Base-by-base conservation (phyloP, 2,329 filamentous ascomycete genomes). In the Venturia oleaginea region DNA sequence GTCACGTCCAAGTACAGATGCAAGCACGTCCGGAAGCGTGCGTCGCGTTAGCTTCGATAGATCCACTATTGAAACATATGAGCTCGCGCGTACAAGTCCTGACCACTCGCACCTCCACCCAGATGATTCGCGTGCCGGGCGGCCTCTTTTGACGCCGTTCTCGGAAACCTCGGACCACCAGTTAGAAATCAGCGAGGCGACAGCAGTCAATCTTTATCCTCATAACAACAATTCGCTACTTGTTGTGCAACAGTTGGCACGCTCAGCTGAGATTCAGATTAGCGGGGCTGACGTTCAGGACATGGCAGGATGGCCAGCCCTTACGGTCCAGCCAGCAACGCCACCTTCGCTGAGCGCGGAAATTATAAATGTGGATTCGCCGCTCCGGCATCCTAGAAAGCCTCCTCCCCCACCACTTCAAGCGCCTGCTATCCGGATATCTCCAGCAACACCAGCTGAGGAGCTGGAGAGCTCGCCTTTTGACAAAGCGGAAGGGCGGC, bases 171-270 rank as follows among this genome's bases (percentile, higher is more conserved):
- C 81, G 68, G 68, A 77, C 54, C 83, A 79, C 1, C 73, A 76
- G 1, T 74, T 83, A 13, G 85, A 88, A 72, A 79, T 87, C 62
- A 83, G 79, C 66, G 84, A 87, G 71, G 85, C 85, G 11, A 84
- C 78, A 51, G 83, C 83, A 13, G 78, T 88, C 17, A 83, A 78
- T 65, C 80, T 86, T 40, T 86, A 82, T 67, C 80, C 84, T 2
- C 85, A 87, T 72, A 84, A 85, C 72, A 88, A 87, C 67, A 76
- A 83, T 54, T 86, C 84, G 7, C 73, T 87, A 5, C 75, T 87
- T n/a, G 73, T 87, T n/a, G 82, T 88, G n/a, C 82, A 87, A 68
- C 81, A 84, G 64, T 65, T 72, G 19, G 71, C 75, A 7, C 3
- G 68, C 68, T 27, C 40, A 66, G 55, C 59, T 61, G 64, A 24